These are phyloP conservation scores for Panellus pusillus DNA, from an alignment of 768 basidiomycete species.

Conservation along the genomic window DNA sequence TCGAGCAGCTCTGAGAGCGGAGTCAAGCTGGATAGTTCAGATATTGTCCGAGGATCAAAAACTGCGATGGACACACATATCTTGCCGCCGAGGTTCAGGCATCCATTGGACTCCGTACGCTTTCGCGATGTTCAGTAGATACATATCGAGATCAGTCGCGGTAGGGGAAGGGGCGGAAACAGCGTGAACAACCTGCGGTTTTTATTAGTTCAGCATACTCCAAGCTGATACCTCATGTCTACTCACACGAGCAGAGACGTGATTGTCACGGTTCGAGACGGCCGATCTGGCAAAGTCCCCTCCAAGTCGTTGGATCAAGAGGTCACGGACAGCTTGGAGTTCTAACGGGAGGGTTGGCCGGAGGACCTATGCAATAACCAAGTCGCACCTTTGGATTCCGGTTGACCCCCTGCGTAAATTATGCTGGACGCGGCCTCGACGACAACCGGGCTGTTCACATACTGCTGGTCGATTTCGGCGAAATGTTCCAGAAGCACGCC, in stretches of 20 bases:
- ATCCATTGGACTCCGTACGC: constrained; percentile 58
- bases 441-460: constrained; percentile 45
- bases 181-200: constrained; percentile 48
- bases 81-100: constrained; percentile 59
- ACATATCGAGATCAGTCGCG: constrained; percentile 54
- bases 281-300: constrained; percentile 58
- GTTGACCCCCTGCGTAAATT: constrained; percentile 53
- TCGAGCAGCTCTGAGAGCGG: constrained; percentile 63
- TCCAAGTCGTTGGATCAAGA: constrained; percentile 58
- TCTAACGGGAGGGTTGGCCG: constrained; percentile 42
- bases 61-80: constrained; percentile 47
- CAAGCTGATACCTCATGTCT: constrained; percentile 1
- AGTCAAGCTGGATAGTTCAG: constrained; percentile 42
- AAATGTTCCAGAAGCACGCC: constrained; percentile 61
- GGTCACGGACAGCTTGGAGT: constrained; percentile 51
- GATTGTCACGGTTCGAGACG: constrained; percentile 46
- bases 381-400: constrained; percentile 56
- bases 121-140: constrained; percentile 53
- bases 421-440: constrained; percentile 71
- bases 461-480: constrained; percentile 55
- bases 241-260: constrained; percentile 54
- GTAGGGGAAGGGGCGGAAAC: constrained; percentile 55
- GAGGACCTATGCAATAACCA: neutral
- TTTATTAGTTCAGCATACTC: neutral
- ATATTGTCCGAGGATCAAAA: neutral